Evolutionary conservation across 768 basidiomycete species (phyloP).

Genomic region (Boletus patriciae): DNA sequence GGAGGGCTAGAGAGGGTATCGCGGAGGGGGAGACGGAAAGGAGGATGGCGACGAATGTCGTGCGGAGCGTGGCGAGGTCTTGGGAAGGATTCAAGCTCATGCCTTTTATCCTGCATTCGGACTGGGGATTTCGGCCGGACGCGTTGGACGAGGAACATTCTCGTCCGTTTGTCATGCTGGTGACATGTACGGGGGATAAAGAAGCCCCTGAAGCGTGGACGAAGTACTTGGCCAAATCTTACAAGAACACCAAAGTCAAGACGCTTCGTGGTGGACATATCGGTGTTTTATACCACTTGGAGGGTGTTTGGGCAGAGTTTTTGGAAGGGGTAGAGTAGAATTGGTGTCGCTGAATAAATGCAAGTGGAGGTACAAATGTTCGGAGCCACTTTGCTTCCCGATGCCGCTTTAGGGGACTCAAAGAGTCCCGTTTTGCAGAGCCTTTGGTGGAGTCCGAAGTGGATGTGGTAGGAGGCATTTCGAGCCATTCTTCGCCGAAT

Average conservation of each 20-base stretch:
- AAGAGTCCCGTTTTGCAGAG: slow-evolving; percentile 8
- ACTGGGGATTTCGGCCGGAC: slow-evolving; percentile 50
- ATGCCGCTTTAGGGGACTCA: slow-evolving; percentile 42
- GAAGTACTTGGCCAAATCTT: slow-evolving; percentile 47
- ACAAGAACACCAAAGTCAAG: slow-evolving; percentile 44
- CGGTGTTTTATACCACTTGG: slow-evolving; percentile 43
- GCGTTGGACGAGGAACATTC: slow-evolving; percentile 46
- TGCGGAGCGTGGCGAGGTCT: slow-evolving; percentile 47
- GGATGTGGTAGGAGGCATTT: slow-evolving; percentile 41
- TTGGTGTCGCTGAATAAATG: background rate
- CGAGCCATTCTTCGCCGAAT: slow-evolving; percentile 55
- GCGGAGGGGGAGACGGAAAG: slow-evolving; percentile 46
- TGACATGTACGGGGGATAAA: slow-evolving; percentile 44
- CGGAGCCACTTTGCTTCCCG: slow-evolving; percentile 17
- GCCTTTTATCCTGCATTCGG: slow-evolving; percentile 44
- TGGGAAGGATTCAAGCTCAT: slow-evolving; percentile 55
- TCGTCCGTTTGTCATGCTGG: slow-evolving; percentile 46
- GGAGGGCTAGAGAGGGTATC: slow-evolving; percentile 41
- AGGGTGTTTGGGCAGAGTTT: slow-evolving; percentile 46
- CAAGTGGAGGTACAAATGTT: slow-evolving; percentile 18
- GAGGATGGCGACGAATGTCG: slow-evolving; percentile 41
- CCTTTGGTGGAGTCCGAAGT: slow-evolving; percentile 15
- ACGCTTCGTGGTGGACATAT: slow-evolving; percentile 51
- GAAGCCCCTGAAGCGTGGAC: slow-evolving; percentile 44
- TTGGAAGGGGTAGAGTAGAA: slow-evolving; percentile 18